phyloP scores from a whole-genome alignment of 1,284 basidiomycete genomes.

The Neonothopanus nambi region DNA sequence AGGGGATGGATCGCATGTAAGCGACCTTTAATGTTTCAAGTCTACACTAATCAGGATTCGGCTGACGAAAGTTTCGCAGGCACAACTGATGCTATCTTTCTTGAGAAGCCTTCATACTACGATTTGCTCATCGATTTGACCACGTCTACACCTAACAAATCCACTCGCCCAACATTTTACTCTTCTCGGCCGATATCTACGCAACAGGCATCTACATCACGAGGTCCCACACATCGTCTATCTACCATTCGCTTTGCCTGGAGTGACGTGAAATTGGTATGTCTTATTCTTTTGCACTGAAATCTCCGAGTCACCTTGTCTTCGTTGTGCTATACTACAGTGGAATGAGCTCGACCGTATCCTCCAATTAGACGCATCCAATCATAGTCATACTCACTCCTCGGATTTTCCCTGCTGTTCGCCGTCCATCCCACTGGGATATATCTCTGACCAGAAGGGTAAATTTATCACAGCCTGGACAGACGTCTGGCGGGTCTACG shows the following conservation, averaged over 20 bases:
- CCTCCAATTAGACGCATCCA: conserved; percentile 50
- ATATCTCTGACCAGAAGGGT: conserved; percentile 26
- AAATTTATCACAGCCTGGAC: conserved; percentile 54
- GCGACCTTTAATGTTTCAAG: conserved; percentile 21
- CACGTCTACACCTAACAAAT: conserved; percentile 56
- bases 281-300: conserved; percentile 21
- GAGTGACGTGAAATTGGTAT: conserved; percentile 74
- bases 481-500: conserved; percentile 78
- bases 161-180: conserved; percentile 66
- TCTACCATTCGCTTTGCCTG: conserved; percentile 71
- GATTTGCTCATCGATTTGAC: conserved; percentile 78
- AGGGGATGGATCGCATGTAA: conserved; percentile 78
- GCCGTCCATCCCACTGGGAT: conserved; percentile 16
- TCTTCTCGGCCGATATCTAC: conserved; percentile 47
- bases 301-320: too few species aligned
- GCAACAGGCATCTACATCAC: conserved; percentile 30
- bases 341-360: conserved; percentile 76
- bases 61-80: conserved; percentile 31
- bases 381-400: conserved; percentile 5
- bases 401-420: conserved; percentile 35
- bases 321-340: conserved; percentile 31
- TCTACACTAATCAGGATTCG: neutral
- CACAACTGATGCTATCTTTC: conserved; percentile 79
- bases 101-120: conserved; percentile 74
- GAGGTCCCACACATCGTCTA: conserved; percentile 51